These are phyloP conservation scores for Neofusicoccum ribis DNA, from an alignment of 2,329 filamentous ascomycete species.

Conservation along the genomic window DNA sequence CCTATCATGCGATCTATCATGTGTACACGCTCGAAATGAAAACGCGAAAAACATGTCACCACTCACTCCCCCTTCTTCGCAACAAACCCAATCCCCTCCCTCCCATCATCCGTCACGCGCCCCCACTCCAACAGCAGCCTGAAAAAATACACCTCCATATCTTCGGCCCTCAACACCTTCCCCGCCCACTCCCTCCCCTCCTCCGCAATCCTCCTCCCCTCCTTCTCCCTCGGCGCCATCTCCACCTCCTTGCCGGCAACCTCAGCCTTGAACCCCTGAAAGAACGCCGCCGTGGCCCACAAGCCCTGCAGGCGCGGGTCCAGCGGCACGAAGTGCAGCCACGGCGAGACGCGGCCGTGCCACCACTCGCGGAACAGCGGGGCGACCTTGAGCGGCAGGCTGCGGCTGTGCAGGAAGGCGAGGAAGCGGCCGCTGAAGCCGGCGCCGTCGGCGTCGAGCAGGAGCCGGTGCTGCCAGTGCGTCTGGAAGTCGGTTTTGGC, in stretches of 20 bases:
- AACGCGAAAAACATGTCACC: no score
- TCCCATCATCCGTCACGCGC: slow-evolving; percentile 36
- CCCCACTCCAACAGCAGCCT: slow-evolving; percentile 72
- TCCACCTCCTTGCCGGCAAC: neutral
- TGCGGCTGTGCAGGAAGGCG: slow-evolving; percentile 64
- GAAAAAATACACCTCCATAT: slow-evolving; percentile 82
- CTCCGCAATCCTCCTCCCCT: slow-evolving; percentile 66
- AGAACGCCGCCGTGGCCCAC: slow-evolving; percentile 73
- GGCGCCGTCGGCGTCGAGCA: slow-evolving; percentile 70
- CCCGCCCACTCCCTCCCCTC: slow-evolving; percentile 66
- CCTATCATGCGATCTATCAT: no score
- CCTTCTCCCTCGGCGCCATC: slow-evolving; percentile 27
- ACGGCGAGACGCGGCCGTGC: slow-evolving; percentile 70
- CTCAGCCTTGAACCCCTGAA: slow-evolving; percentile 52
- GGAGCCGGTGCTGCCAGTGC: slow-evolving; percentile 67
- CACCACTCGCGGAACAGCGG: slow-evolving; percentile 76
- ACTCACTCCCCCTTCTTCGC: neutral
- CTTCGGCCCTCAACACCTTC: slow-evolving; percentile 65
- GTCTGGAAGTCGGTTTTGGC: slow-evolving; percentile 51
- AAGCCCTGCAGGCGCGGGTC: slow-evolving; percentile 70
- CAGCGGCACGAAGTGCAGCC: slow-evolving; percentile 79
- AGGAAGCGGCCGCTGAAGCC: slow-evolving; percentile 67
- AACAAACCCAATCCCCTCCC: slow-evolving; percentile 34
- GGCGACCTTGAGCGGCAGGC: slow-evolving; percentile 68
- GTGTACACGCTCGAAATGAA: no score